Percentiles rank a stretch among this genome's conserved stretches.
These are phyloP conservation scores for Phylloporus gajari DNA, from an alignment of 1,284 basidiomycete species.

Conservation along the genomic window DNA sequence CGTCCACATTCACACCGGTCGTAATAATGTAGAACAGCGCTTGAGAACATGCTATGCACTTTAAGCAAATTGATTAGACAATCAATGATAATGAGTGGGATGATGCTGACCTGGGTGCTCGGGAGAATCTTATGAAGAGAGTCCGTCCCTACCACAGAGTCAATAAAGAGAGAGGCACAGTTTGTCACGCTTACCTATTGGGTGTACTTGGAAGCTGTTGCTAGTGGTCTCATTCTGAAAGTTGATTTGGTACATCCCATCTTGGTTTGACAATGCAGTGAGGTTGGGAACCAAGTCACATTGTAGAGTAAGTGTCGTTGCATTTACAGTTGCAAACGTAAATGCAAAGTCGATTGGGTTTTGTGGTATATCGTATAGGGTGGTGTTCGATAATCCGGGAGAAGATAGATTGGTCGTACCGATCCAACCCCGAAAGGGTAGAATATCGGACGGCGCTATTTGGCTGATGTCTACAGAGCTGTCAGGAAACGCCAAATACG, in stretches of 20 bases:
- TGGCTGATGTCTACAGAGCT: not conserved
- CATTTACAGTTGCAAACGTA: not conserved
- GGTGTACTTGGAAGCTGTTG: not conserved
- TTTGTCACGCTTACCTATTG: not conserved
- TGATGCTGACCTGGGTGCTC: not conserved
- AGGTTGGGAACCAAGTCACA: not conserved
- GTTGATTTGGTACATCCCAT: not conserved
- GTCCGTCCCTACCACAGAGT: not conserved
- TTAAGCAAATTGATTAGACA: not conserved
- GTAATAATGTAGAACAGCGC: not conserved
- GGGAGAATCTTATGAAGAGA: no score
- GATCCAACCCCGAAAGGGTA: not conserved
- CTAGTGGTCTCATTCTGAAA: not conserved
- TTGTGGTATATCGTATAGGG: not conserved
- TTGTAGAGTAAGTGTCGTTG: not conserved
- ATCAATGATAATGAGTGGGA: not conserved
- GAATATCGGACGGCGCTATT: not conserved
- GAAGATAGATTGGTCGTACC: no score
- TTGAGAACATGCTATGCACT: not conserved
- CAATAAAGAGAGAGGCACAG: not conserved
- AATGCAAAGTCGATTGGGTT: no score
- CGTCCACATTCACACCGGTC: not conserved
- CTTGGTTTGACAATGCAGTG: no score
- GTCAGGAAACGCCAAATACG: not conserved
- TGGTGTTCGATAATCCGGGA: not conserved